Evolutionary conservation across 2,329 filamentous ascomycete species (phyloP).

Genomic region (Colletotrichum gloeosporioides): DNA sequence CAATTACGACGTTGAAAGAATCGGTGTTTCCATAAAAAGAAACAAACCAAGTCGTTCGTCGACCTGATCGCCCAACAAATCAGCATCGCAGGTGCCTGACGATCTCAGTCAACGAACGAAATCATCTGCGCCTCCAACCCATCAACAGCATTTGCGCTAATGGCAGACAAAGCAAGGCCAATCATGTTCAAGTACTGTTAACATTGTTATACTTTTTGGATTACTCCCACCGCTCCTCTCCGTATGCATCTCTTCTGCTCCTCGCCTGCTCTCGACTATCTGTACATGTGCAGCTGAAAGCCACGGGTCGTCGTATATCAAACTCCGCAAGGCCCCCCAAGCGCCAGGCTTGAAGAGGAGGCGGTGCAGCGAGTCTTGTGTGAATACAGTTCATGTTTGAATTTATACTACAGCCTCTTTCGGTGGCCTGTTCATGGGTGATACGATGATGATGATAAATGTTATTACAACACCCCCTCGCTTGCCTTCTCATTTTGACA

Average conservation of each 20-base stretch:
- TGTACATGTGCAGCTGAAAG: not conserved
- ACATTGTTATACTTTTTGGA: not conserved
- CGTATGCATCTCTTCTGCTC: not conserved
- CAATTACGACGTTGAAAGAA: not conserved
- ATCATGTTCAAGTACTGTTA: not conserved
- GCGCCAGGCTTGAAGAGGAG: constrained; percentile 23
- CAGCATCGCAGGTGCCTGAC: not conserved
- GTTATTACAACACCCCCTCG: constrained; percentile 4
- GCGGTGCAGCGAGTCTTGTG: not conserved
- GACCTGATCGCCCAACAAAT: not conserved
- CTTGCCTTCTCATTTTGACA: not conserved
- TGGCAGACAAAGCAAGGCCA: rapidly evolving
- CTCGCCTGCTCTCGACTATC: not conserved
- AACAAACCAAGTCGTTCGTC: not conserved
- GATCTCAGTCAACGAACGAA: not conserved
- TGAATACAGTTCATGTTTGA: not conserved
- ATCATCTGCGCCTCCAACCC: not conserved
- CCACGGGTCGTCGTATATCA: not conserved
- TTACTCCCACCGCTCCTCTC: not conserved
- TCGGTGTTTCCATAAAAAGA: not conserved
- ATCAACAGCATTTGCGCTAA: rapidly evolving
- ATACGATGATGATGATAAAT: not conserved
- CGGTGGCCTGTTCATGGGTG: not conserved
- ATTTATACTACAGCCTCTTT: not conserved
- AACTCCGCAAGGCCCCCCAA: constrained; percentile 5